phyloP scores from a whole-genome alignment of 1,139 yeast genomes.

The Yarrowia galli region DNA sequence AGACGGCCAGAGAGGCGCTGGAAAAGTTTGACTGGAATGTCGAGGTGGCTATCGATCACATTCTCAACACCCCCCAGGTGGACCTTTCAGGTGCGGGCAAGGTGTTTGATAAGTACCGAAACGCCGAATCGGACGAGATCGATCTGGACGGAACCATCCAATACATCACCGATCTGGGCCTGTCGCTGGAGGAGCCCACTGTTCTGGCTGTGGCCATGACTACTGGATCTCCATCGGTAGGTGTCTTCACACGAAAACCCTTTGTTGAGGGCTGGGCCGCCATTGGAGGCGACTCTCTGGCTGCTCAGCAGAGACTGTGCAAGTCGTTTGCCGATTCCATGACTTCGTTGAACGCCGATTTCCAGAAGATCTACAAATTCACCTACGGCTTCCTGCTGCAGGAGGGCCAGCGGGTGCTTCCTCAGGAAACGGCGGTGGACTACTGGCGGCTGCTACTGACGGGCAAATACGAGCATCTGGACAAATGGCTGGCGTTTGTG shows the following conservation, averaged over 20 bases:
- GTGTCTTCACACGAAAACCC: conserved; percentile 59
- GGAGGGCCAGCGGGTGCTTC: conserved; percentile 65
- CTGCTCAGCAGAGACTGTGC: conserved; percentile 54
- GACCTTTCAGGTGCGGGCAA: conserved; percentile 8
- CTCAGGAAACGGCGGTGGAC: conserved; percentile 68
- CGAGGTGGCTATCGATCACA: conserved; percentile 39
- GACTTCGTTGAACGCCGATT: conserved; percentile 48
- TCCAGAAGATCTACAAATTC: conserved; percentile 68
- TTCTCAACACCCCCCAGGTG: conserved; percentile 31
- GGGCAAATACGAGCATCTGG: conserved; percentile 51
- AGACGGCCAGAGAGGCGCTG: conserved; percentile 24
- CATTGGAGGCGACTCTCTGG: conserved; percentile 52
- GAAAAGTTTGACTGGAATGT: conserved; percentile 40
- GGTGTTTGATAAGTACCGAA: conserved; percentile 28
- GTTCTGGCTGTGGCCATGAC: conserved; percentile 76
- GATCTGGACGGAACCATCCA: conserved; percentile 80
- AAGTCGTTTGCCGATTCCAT: conserved; percentile 47
- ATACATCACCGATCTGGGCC: conserved; percentile 69
- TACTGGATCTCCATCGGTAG: conserved; percentile 70
- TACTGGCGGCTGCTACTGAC: conserved; percentile 78
- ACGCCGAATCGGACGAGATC: conserved; percentile 49
- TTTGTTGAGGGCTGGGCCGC: conserved; percentile 67
- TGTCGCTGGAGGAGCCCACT: conserved; percentile 75
- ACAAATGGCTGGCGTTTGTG: conserved; percentile 62
- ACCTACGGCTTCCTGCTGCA: conserved; percentile 74